Evolutionary conservation across 2,329 filamentous ascomycete species (phyloP).

Genomic region (Beauveria medogensis): DNA sequence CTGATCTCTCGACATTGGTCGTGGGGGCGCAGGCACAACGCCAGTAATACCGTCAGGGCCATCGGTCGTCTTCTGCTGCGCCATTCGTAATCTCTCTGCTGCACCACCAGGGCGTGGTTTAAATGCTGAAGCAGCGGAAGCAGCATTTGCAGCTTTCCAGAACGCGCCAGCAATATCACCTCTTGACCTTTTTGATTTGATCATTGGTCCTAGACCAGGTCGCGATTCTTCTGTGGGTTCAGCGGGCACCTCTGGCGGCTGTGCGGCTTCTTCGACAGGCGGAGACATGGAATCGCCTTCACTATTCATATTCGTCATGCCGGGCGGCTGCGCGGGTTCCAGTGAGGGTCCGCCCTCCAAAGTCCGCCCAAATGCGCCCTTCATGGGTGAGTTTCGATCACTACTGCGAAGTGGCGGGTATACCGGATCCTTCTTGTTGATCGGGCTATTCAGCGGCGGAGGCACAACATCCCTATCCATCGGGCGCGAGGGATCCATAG

Average conservation of each 20-base stretch:
- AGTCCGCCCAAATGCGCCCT: slow-evolving; percentile 25
- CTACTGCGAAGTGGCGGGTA: slow-evolving; percentile 43
- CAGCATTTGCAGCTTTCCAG: slow-evolving; percentile 67
- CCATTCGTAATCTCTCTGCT: slow-evolving; percentile 65
- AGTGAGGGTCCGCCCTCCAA: neutral
- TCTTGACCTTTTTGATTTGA: slow-evolving; percentile 68
- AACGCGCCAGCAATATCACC: slow-evolving; percentile 68
- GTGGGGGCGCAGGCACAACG: slow-evolving; percentile 72
- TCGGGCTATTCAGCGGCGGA: slow-evolving; percentile 48
- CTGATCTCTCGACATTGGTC: slow-evolving; percentile 33
- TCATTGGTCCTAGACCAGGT: slow-evolving; percentile 85
- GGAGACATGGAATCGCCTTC: neutral
- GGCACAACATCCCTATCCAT: slow-evolving; percentile 49
- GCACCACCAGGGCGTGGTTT: slow-evolving; percentile 84
- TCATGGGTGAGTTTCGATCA: slow-evolving; percentile 38
- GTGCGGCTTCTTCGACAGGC: neutral
- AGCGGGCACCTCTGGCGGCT: neutral
- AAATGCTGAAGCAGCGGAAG: slow-evolving; percentile 49
- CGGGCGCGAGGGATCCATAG: slow-evolving; percentile 54
- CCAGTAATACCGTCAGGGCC: slow-evolving; percentile 84
- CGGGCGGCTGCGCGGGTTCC: neutral
- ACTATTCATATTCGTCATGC: neutral
- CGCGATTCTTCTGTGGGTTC: slow-evolving; percentile 34
- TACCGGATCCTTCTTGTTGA: slow-evolving; percentile 34
- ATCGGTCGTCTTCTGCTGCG: slow-evolving; percentile 48